Evolutionary conservation across 257 asterid genomes (phyloP).

Genomic region (Anisodus tanguticus): DNA sequence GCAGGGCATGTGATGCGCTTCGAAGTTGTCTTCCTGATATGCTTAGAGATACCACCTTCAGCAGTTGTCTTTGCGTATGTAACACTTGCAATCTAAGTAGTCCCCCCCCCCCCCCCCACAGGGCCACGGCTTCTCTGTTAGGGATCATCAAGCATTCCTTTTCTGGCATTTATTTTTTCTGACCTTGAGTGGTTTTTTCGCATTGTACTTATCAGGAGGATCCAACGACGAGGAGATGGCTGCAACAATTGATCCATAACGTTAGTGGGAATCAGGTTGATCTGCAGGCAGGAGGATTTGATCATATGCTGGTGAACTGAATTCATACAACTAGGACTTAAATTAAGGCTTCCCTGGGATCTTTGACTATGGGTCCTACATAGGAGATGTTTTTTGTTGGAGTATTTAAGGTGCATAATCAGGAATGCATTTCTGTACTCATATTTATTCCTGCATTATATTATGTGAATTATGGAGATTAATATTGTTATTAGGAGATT

Average conservation of each 20-base stretch:
- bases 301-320: too few species aligned
- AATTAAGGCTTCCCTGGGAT: too few species aligned
- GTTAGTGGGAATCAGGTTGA: slow-evolving; percentile 70
- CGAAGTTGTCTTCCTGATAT: slow-evolving; percentile 39
- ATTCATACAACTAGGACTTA: too few species aligned
- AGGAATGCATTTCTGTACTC: too few species aligned
- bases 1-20: slow-evolving; percentile 41
- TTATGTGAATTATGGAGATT: background rate
- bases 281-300: slow-evolving; percentile 60
- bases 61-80: slow-evolving; percentile 42
- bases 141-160: background rate
- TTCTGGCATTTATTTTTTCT: background rate
- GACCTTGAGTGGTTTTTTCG: background rate
- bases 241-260: slow-evolving; percentile 74
- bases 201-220: slow-evolving; percentile 53
- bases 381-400: too few species aligned
- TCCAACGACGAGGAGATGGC: slow-evolving; percentile 76
- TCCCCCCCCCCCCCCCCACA: background rate
- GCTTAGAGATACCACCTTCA: slow-evolving; percentile 45
- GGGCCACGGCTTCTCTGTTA: background rate
- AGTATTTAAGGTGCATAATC: too few species aligned
- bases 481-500: background rate
- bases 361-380: too few species aligned
- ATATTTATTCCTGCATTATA: background rate
- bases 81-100: background rate